A percentile compares a stretch with the other conserved stretches of the same genome.
These are phyloP conservation scores for Puccinia novopanici DNA, from an alignment of 1,284 basidiomycete genomes.

Conservation along the genomic window DNA sequence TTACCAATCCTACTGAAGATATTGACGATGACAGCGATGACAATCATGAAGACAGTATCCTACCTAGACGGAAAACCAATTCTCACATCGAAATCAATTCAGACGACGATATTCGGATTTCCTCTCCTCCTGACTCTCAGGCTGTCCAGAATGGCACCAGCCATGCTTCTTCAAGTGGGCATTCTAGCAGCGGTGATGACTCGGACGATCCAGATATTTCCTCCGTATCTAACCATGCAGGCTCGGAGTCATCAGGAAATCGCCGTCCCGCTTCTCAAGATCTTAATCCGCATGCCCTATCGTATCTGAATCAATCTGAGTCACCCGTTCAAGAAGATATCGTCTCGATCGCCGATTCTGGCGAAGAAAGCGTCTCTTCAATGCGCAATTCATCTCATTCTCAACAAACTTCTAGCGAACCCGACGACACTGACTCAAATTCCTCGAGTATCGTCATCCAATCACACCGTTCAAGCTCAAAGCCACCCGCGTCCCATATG, in stretches of 20 bases:
- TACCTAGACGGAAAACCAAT: not conserved
- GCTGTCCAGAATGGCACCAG: not conserved
- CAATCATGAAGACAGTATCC: constrained; percentile 4
- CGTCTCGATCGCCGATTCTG: constrained; percentile 12
- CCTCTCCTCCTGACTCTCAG: constrained; percentile 2
- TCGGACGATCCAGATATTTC: not conserved
- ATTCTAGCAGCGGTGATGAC: constrained; percentile 1
- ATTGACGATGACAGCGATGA: constrained; percentile 8
- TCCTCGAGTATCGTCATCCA: constrained; percentile 18
- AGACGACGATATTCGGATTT: not conserved
- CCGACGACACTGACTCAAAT: not conserved
- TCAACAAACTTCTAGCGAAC: not conserved
- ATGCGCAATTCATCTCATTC: not conserved
- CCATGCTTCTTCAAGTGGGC: not conserved
- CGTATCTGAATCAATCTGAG: not conserved
- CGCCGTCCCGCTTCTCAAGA: constrained; percentile 11
- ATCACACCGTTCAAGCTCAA: constrained; percentile 8
- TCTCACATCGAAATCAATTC: constrained; percentile 1
- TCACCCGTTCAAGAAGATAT: not conserved
- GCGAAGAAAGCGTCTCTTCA: not conserved
- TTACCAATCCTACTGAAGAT: not conserved
- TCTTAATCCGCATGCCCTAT: not conserved
- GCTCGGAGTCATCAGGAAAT: not conserved
- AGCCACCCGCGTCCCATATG: not conserved
- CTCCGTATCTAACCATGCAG: not conserved